Evolutionary conservation across 2,329 filamentous ascomycete genomes (phyloP).

Genomic region (Aspergillus sergii): DNA sequence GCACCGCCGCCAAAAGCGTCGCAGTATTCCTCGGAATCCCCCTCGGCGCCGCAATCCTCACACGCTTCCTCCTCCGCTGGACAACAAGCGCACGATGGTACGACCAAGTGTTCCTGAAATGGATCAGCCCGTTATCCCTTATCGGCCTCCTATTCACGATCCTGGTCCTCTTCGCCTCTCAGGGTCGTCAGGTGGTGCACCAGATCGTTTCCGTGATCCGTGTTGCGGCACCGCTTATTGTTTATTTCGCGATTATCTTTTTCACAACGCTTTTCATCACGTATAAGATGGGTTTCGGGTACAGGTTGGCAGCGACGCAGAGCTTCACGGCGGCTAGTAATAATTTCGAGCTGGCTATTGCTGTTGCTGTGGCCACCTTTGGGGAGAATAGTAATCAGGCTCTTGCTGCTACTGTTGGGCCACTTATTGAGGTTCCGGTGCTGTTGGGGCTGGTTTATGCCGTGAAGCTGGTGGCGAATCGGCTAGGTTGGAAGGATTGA

Average conservation of each 20-base stretch:
- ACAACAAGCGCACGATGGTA: slow-evolving; percentile 62
- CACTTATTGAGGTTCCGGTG: slow-evolving; percentile 83
- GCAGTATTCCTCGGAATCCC: slow-evolving; percentile 84
- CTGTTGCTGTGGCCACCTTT: slow-evolving; percentile 79
- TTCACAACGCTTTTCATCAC: slow-evolving; percentile 65
- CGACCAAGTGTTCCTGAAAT: slow-evolving; percentile 68
- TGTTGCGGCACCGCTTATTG: slow-evolving; percentile 75
- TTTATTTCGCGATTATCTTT: slow-evolving; percentile 80
- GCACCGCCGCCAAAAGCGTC: slow-evolving; percentile 73
- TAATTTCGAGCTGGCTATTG: slow-evolving; percentile 89
- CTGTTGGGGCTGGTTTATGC: slow-evolving; percentile 75
- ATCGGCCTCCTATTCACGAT: slow-evolving; percentile 86
- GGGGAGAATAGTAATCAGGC: slow-evolving; percentile 68
- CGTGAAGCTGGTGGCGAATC: slow-evolving; percentile 46
- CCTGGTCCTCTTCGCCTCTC: slow-evolving; percentile 78
- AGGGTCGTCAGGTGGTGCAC: slow-evolving; percentile 75
- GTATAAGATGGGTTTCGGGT: slow-evolving; percentile 68
- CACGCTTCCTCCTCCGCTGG: slow-evolving; percentile 63
- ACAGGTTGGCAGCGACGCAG: slow-evolving; percentile 70
- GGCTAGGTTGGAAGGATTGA: slow-evolving; percentile 18
- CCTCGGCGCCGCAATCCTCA: slow-evolving; percentile 74
- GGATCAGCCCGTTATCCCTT: slow-evolving; percentile 71
- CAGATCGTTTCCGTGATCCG: slow-evolving; percentile 81
- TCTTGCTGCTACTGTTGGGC: slow-evolving; percentile 49
- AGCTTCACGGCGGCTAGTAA: slow-evolving; percentile 88